Conservation (phyloP, 1,284 basidiomycete genomes). For the Boletus semigastroideus region DNA sequence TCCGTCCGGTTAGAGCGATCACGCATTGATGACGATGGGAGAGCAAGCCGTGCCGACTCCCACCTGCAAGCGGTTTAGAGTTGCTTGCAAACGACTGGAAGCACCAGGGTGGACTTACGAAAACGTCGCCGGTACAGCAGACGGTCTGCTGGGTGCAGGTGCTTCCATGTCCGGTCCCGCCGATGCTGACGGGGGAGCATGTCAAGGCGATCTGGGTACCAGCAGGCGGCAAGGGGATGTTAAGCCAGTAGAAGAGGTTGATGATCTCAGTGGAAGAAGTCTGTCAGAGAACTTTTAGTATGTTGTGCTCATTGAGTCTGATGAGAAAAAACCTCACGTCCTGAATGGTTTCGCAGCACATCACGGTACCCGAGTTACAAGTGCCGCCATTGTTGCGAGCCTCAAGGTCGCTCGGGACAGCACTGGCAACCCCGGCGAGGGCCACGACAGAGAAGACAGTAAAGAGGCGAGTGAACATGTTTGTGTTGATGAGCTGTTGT, state of each 20-base stretch:
- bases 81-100: no score
- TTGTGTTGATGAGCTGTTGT: not conserved
- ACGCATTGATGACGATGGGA: slow-evolving; percentile 11
- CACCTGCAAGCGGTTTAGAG: not conserved
- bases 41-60: slow-evolving; percentile 17
- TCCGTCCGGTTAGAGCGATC: not conserved
- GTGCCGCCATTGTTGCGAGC: slow-evolving; percentile 7
- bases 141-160: slow-evolving; percentile 14
- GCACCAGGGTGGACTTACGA: slow-evolving; percentile 14
- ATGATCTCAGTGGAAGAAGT: not conserved
- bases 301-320: not conserved
- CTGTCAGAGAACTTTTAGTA: not conserved
- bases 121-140: slow-evolving; percentile 18
- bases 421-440: slow-evolving; percentile 8
- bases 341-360: slow-evolving; percentile 12
- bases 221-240: not conserved
- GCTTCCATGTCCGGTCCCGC: not conserved
- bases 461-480: slow-evolving; percentile 16
- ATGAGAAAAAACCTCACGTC: slow-evolving; percentile 1
- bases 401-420: slow-evolving; percentile 7
- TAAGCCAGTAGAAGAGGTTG: not conserved
- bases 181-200: slow-evolving; percentile 10
- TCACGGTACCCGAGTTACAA: slow-evolving; percentile 6
- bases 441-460: slow-evolving; percentile 7
- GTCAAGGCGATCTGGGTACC: slow-evolving; percentile 9